phyloP scores from a whole-genome alignment of 2,329 filamentous ascomycete species.

The Aspergillus sp. region DNA sequence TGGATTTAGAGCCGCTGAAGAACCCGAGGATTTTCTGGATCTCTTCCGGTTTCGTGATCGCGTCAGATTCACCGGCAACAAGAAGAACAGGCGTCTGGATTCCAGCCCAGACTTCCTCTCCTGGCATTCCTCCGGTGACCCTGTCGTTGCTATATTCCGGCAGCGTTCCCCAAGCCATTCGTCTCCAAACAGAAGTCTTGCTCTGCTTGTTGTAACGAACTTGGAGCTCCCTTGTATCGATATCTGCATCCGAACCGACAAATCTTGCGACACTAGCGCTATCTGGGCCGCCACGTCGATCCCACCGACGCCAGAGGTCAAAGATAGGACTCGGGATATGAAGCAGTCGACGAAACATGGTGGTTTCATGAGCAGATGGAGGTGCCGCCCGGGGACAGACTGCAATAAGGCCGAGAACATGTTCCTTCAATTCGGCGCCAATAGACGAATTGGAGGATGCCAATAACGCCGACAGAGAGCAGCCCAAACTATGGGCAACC shows the following conservation, averaged over 20 bases:
- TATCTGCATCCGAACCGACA: conserved; percentile 41
- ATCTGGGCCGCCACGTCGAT: conserved; percentile 70
- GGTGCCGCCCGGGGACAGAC: conserved; percentile 74
- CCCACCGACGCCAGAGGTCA: conserved; percentile 70
- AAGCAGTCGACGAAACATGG: conserved; percentile 54
- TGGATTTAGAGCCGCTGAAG: conserved; percentile 25
- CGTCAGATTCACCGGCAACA: conserved; percentile 71
- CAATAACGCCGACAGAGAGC: conserved; percentile 68
- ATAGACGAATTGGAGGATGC: conserved; percentile 57
- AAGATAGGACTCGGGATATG: conserved; percentile 66
- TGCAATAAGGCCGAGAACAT: conserved; percentile 71
- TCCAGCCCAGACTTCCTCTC: conserved; percentile 65
- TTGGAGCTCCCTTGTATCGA: conserved; percentile 39
- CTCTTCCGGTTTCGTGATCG: conserved; percentile 67
- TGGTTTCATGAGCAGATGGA: conserved; percentile 49
- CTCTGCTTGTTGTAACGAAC: conserved; percentile 68
- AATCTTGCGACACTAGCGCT: conserved; percentile 78
- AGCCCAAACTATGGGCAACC: conserved; percentile 88
- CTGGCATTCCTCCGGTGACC: conserved; percentile 62
- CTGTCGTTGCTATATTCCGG: conserved; percentile 49
- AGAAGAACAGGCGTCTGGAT: conserved; percentile 72
- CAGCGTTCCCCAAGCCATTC: conserved; percentile 71
- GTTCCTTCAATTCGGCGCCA: conserved; percentile 50
- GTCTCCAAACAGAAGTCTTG: conserved; percentile 72
- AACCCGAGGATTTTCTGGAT: conserved; percentile 60